Evolutionary conservation across 352 stramenopile species (phyloP).

Genomic region (Achlya hypogyna): DNA sequence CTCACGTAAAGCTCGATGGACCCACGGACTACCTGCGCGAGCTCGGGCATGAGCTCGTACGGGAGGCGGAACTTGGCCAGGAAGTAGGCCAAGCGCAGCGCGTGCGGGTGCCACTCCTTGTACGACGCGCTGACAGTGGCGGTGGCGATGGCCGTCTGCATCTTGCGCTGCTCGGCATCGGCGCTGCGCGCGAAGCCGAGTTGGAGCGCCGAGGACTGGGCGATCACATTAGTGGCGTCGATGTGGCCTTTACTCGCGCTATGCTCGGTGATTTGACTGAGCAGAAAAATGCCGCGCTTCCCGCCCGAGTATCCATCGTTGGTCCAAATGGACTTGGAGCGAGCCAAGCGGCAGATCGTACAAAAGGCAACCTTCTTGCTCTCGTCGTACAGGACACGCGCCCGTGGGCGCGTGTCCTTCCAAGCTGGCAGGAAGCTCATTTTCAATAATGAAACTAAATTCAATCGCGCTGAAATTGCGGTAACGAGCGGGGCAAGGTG

Average conservation of each 20-base stretch:
- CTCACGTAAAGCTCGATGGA: not conserved
- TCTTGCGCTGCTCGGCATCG: not conserved
- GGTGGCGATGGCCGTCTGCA: not conserved
- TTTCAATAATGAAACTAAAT: too few relatives aligned
- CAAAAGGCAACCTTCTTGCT: too few relatives aligned
- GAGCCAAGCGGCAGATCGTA: too few relatives aligned
- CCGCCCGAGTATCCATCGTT: too few relatives aligned
- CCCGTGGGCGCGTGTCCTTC: too few relatives aligned
- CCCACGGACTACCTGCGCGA: not conserved
- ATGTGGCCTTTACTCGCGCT: not conserved
- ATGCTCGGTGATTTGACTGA: not conserved
- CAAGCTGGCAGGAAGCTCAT: too few relatives aligned
- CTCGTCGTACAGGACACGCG: too few relatives aligned
- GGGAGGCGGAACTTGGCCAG: not conserved
- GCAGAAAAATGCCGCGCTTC: too few relatives aligned
- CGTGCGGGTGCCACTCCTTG: not conserved
- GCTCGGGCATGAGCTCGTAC: not conserved
- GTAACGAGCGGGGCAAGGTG: too few relatives aligned
- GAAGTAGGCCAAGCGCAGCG: not conserved
- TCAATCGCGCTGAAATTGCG: too few relatives aligned
- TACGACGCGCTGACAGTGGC: not conserved
- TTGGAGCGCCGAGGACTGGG: not conserved
- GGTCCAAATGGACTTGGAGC: too few relatives aligned
- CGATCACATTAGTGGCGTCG: not conserved
- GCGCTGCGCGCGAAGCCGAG: not conserved